Conservation (phyloP, 2,329 filamentous ascomycete genomes). For the Penicillium nordicum region DNA sequence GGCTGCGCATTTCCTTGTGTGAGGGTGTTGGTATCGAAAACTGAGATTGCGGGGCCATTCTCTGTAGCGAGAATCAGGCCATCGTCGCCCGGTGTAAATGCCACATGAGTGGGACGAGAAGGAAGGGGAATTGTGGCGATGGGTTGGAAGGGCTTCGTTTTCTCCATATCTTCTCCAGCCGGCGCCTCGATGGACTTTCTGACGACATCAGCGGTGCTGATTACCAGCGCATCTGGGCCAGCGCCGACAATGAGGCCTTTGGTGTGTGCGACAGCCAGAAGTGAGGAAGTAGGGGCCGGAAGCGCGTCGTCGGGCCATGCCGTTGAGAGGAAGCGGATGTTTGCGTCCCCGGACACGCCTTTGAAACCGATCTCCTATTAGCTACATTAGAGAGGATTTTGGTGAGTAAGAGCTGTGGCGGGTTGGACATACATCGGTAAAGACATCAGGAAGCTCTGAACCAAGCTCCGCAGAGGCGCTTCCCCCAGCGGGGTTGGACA, state of each 20-base stretch:
- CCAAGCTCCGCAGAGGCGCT: slow-evolving; percentile 51
- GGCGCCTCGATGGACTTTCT: slow-evolving; percentile 68
- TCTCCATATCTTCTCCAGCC: slow-evolving; percentile 53
- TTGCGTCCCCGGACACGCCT: slow-evolving; percentile 73
- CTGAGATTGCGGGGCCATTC: slow-evolving; percentile 72
- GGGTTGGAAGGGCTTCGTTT: slow-evolving; percentile 68
- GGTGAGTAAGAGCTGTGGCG: not conserved
- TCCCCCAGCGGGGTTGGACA: slow-evolving; percentile 43
- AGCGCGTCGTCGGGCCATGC: slow-evolving; percentile 68
- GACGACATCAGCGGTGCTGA: slow-evolving; percentile 74
- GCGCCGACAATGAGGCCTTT: slow-evolving; percentile 83
- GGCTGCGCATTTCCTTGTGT: slow-evolving; percentile 64
- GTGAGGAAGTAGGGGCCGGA: slow-evolving; percentile 73
- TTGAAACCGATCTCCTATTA: slow-evolving; percentile 76
- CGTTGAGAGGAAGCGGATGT: slow-evolving; percentile 72
- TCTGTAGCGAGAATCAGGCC: slow-evolving; percentile 81
- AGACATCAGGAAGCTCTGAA: slow-evolving; percentile 70
- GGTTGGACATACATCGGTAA: slow-evolving; percentile 65
- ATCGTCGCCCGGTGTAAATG: slow-evolving; percentile 85
- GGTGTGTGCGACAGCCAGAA: slow-evolving; percentile 76
- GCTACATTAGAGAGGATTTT: slow-evolving; percentile 8
- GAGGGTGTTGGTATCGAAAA: slow-evolving; percentile 73
- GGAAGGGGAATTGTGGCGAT: slow-evolving; percentile 70
- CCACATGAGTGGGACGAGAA: slow-evolving; percentile 77
- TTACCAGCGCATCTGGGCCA: slow-evolving; percentile 71